Percentiles rank a stretch among this genome's conserved stretches.
These are phyloP conservation scores for Penicillium sp. DNA, from an alignment of 2,329 filamentous ascomycete species.

Conservation along the genomic window DNA sequence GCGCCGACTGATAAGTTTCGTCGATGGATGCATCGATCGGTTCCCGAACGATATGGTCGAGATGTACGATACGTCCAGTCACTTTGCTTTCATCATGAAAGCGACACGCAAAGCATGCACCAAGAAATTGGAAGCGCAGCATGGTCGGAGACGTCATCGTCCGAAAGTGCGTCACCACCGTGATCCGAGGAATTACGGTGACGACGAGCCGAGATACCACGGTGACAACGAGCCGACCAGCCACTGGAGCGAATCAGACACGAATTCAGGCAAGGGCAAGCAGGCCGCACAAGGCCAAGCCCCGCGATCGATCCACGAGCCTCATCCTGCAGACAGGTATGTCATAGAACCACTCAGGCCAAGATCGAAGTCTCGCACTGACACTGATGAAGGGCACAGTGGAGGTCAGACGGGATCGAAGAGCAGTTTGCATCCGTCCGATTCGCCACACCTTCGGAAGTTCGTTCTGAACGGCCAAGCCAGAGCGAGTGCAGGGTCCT, in stretches of 20 bases:
- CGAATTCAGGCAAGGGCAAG: too few species aligned
- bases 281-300: neutral
- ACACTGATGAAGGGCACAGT: neutral
- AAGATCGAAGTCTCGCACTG: neutral
- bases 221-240: too few species aligned
- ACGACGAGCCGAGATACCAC: too few species aligned
- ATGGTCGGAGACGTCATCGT: neutral
- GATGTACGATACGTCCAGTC: slow-evolving; percentile 16
- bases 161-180: too few species aligned
- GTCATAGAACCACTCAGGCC: neutral
- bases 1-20: slow-evolving; percentile 30
- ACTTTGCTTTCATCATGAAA: slow-evolving; percentile 22
- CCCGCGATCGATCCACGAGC: neutral
- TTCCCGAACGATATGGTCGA: slow-evolving; percentile 10
- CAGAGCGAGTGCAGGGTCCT: too few species aligned
- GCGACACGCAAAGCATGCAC: slow-evolving; percentile 19
- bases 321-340: slow-evolving; percentile 4
- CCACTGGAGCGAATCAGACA: too few species aligned
- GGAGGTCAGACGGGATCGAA: neutral
- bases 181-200: too few species aligned
- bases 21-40: slow-evolving; percentile 31
- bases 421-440: neutral
- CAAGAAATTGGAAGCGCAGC: slow-evolving; percentile 3
- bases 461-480: too few species aligned
- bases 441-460: too few species aligned